phyloP scores from a whole-genome alignment of 441 rosid species.

The Pelargonium fulgidum region DNA sequence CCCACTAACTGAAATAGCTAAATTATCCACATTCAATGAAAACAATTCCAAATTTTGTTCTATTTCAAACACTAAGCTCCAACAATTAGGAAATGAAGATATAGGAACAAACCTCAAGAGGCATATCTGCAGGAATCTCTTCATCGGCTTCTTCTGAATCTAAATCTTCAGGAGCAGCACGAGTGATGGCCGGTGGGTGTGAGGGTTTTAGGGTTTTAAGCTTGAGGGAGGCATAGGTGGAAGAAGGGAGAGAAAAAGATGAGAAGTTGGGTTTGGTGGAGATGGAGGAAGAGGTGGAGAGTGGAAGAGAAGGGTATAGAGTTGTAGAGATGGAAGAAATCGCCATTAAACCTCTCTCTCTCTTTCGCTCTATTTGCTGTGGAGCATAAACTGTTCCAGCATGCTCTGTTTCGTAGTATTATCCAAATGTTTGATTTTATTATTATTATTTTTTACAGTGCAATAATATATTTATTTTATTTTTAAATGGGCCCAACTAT shows the following conservation, averaged over 20 bases:
- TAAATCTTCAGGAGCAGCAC: conserved; percentile 56
- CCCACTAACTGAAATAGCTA: background rate
- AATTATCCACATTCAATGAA: background rate
- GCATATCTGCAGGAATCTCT: conserved; percentile 32
- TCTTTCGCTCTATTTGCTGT: too few species aligned
- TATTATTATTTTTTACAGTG: too few species aligned
- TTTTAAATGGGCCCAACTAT: too few species aligned
- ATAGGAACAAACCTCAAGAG: conserved; percentile 21
- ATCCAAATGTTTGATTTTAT: too few species aligned
- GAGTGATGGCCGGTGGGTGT: conserved; percentile 35
- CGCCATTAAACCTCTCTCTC: conserved; percentile 35
- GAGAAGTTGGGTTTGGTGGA: conserved; percentile 31
- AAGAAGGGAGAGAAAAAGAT: conserved; percentile 30
- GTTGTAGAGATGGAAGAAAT: conserved; percentile 44
- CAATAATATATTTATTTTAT: too few species aligned
- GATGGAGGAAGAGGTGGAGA: conserved; percentile 33
- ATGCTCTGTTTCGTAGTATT: too few species aligned
- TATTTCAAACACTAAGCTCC: background rate
- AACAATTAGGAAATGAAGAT: conserved; percentile 11
- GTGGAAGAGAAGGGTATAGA: conserved; percentile 38
- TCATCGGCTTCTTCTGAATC: conserved; percentile 20
- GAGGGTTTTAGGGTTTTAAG: conserved; percentile 32
- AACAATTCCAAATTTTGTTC: background rate
- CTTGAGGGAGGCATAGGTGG: conserved; percentile 20
- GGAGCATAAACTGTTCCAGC: too few species aligned